phyloP scores from a whole-genome alignment of 768 basidiomycete genomes.

The Lactarius deliciosus region DNA sequence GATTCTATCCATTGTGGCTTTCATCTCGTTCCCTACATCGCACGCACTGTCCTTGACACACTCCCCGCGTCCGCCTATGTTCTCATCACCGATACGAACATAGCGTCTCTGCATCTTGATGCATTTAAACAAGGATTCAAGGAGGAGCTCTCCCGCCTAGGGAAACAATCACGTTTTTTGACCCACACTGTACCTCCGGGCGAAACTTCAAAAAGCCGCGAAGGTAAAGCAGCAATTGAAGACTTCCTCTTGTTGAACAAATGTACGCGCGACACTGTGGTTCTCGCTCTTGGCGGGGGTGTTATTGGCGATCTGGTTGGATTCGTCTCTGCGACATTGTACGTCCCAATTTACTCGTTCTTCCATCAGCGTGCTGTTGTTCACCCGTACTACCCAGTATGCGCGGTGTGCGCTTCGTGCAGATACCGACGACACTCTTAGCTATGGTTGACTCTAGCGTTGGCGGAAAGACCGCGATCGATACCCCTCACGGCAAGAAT shows the following conservation, averaged over 20 bases:
- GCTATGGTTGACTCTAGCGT: constrained; percentile 99
- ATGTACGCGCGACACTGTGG: constrained; percentile 91
- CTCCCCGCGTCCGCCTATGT: constrained; percentile 85
- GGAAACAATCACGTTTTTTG: constrained; percentile 59
- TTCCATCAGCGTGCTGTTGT: neutral
- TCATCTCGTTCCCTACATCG: constrained; percentile 63
- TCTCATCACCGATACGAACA: constrained; percentile 88
- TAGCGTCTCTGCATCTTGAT: constrained; percentile 76
- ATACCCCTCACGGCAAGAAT: constrained; percentile 98
- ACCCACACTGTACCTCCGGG: constrained; percentile 82
- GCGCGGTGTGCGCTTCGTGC: constrained; percentile 93
- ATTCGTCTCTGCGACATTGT: constrained; percentile 97
- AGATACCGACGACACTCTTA: constrained; percentile 94
- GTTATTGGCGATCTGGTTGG: constrained; percentile 97
- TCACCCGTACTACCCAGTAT: constrained; percentile 56
- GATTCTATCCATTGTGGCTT: constrained; percentile 55
- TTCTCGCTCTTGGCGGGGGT: constrained; percentile 93
- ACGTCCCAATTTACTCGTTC: constrained; percentile 37
- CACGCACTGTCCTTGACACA: constrained; percentile 62
- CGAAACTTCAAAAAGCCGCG: constrained; percentile 87
- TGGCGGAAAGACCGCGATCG: constrained; percentile 99
- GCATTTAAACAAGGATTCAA: constrained; percentile 68
- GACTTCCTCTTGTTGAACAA: constrained; percentile 86
- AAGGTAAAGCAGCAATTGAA: constrained; percentile 91
- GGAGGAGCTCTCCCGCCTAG: constrained; percentile 36